Evolutionary conservation across 2,329 filamentous ascomycete genomes (phyloP), one percentile per base, ranked within the genome.

Genomic region (Colletotrichum tabaci): DNA sequence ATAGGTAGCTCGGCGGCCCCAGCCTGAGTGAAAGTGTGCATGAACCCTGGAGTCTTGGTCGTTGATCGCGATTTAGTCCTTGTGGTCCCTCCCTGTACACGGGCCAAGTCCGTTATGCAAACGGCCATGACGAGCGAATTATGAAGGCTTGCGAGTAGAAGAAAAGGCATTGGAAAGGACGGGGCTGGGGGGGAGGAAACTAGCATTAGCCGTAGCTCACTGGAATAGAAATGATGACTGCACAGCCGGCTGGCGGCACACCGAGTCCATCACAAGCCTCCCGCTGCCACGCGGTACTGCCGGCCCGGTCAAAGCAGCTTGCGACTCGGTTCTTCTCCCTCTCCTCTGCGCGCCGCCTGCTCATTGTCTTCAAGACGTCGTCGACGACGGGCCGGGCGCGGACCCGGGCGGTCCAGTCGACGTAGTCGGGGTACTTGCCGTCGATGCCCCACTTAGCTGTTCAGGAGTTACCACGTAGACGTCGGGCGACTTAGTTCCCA

Each of bases 401-500:
- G 4, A 83, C 56, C 5, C 81, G 76, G 50, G 79, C 72, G 56
- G 81, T 76, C 81, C 82, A 83, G 3, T 78, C 80, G 21, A 47
- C 68, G 56, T 78, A 82, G 75, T 82, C 79, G 61, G 79, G 77
- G 73, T 80, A 82, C 69, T 77, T 80, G 56, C 76, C 76, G 61
- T 80, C 77, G n/a, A 78, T 74, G 10, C 79, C 75, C 16, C 73
- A 72, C 15, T 76, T 72, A 15, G 77, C 74, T 47, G 56, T 57
- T 67, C 69, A 75, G 4, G 75, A 57, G 2, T 77, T 67, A 16
- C 73, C 74, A n/a, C 76, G 60, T 47, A 75, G 42, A 15, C 13
- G 30, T 21, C 69, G 46, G 40, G 76, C 50, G 7, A 68, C 18
- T 21, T 46, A 49, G 57, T 71, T 74, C 80, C 79, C 82, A 5